Conservation (phyloP, 2,329 filamentous ascomycete genomes). For the Pestalotiopsis sp. region DNA sequence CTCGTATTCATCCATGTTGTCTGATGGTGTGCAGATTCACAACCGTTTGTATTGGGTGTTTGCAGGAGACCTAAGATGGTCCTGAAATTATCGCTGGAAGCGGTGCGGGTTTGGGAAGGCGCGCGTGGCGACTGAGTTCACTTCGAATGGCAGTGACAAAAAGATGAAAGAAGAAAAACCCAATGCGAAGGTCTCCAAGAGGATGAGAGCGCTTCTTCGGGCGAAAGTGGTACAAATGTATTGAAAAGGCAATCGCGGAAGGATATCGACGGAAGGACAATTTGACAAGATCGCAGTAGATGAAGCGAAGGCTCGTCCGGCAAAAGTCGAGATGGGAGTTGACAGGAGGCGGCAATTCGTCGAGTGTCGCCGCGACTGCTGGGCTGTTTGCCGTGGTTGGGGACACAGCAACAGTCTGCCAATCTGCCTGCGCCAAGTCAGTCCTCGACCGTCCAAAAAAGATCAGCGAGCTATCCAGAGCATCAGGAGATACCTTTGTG, state of each 20-base stretch:
- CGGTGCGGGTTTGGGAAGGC: neutral
- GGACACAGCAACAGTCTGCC: neutral
- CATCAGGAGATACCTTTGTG: constrained; percentile 2
- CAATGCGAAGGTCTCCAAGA: neutral
- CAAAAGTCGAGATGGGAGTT: neutral
- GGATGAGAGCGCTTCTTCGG: neutral
- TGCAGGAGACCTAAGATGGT: neutral
- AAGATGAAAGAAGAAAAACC: neutral
- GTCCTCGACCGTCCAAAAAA: neutral
- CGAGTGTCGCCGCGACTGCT: neutral
- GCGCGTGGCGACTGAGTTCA: neutral
- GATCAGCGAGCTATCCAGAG: neutral
- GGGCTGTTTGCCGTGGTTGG: neutral
- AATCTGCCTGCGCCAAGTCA: constrained; percentile 2
- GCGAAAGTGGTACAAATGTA: neutral
- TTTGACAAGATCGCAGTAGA: neutral
- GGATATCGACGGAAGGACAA: neutral
- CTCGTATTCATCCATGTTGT: constrained; percentile 57
- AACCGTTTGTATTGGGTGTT: neutral
- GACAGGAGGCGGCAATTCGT: neutral
- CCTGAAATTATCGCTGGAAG: neutral
- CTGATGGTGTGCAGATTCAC: neutral
- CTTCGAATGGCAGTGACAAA: neutral
- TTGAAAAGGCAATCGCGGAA: neutral
- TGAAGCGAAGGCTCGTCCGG: neutral